Conservation (phyloP, 2,329 filamentous ascomycete species). For the Cladobotryum protrusum region DNA sequence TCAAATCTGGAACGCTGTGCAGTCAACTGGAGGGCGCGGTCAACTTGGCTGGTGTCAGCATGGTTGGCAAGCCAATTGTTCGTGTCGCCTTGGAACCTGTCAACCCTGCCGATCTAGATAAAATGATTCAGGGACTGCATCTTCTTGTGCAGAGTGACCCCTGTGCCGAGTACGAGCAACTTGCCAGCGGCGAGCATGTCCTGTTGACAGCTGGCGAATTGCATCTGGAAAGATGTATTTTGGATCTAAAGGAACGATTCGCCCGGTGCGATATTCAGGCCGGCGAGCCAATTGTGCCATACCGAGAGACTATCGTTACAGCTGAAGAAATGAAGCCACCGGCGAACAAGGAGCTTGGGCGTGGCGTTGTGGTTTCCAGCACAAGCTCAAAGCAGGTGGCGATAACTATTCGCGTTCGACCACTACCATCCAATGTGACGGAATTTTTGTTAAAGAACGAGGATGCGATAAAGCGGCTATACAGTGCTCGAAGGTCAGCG, state of each 20-base stretch:
- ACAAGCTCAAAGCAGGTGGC: constrained; percentile 84
- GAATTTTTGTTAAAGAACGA: constrained; percentile 80
- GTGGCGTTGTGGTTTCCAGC: constrained; percentile 68
- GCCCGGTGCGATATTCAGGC: constrained; percentile 92
- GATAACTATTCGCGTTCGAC: constrained; percentile 68
- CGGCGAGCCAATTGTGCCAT: constrained; percentile 90
- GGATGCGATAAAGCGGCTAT: constrained; percentile 70
- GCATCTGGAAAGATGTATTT: constrained; percentile 88
- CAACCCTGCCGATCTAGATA: constrained; percentile 84
- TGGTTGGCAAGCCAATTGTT: constrained; percentile 84
- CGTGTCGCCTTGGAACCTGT: constrained; percentile 91
- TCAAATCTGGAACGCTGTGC: constrained; percentile 92
- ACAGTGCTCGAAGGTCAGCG: constrained; percentile 56
- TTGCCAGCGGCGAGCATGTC: constrained; percentile 90
- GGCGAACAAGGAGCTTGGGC: constrained; percentile 75
- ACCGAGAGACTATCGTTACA: constrained; percentile 83
- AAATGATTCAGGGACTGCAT: constrained; percentile 85
- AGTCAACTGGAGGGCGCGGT: constrained; percentile 79
- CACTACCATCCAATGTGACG: constrained; percentile 70
- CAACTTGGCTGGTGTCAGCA: constrained; percentile 79
- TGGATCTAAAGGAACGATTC: constrained; percentile 87
- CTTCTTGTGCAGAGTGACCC: constrained; percentile 92
- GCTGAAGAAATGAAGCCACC: constrained; percentile 89
- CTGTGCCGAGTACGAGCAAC: constrained; percentile 90
- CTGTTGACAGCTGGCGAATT: constrained; percentile 89